Evolutionary conservation across 1,284 basidiomycete genomes (phyloP).

Genomic region (Ustilago loliicola): DNA sequence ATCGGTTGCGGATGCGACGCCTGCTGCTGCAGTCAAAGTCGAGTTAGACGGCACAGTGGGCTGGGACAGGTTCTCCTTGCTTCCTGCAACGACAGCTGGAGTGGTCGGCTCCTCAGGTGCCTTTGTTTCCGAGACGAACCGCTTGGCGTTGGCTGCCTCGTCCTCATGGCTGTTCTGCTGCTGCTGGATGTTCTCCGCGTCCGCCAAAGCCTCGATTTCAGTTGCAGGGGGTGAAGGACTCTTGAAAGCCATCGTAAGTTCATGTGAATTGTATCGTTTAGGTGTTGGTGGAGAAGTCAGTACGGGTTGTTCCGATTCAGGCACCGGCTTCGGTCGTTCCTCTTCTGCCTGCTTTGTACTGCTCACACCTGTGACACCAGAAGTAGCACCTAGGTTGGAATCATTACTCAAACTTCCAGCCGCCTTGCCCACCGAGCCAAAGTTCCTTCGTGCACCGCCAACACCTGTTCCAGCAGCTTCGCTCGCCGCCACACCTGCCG

Average conservation of each 20-base stretch:
- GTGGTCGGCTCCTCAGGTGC: constrained; percentile 48
- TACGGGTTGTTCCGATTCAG: constrained; percentile 27
- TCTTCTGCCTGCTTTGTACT: constrained; percentile 2
- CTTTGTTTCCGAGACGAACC: constrained; percentile 41
- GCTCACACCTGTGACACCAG: constrained; percentile 26
- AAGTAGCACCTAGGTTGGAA: constrained; percentile 17
- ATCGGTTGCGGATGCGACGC: constrained; percentile 14
- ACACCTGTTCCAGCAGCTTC: constrained; percentile 62
- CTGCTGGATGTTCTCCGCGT: constrained; percentile 3
- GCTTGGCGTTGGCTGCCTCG: constrained; percentile 26
- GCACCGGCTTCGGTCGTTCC: constrained; percentile 26
- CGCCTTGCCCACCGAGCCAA: constrained; percentile 49
- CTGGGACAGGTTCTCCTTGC: constrained; percentile 36
- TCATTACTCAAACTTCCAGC: not conserved
- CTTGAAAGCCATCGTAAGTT: constrained; percentile 47
- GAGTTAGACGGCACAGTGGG: constrained; percentile 47
- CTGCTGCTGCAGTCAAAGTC: constrained; percentile 28
- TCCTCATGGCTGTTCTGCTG: not conserved
- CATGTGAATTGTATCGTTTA: constrained; percentile 54
- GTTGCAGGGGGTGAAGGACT: constrained; percentile 42
- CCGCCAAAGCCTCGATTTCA: constrained; percentile 13
- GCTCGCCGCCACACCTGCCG: constrained; percentile 46
- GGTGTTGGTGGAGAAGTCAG: constrained; percentile 28
- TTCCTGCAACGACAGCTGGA: constrained; percentile 25
- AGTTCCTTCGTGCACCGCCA: constrained; percentile 59